Conservation (phyloP, 2,329 filamentous ascomycete genomes). For the Aureobasidium sp. region DNA sequence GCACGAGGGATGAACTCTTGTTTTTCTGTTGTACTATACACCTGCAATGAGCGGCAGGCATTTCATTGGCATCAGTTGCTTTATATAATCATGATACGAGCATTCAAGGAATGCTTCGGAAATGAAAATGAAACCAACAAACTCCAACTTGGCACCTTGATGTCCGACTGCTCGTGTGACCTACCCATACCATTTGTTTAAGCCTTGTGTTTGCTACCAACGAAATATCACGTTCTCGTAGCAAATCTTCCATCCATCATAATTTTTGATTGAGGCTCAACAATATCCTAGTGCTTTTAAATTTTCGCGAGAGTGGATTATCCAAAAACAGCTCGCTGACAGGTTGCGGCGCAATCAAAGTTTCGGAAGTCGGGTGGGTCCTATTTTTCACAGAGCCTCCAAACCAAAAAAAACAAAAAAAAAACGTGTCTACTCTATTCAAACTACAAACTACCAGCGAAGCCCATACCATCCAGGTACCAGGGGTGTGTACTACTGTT, state of each 20-base stretch:
- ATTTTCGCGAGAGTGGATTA: background rate
- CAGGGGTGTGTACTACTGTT: no score
- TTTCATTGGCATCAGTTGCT: background rate
- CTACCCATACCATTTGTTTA: background rate
- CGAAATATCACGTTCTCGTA: background rate
- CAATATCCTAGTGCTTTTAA: background rate
- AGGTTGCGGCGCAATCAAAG: background rate
- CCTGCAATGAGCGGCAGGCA: slow-evolving; percentile 10
- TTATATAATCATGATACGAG: background rate
- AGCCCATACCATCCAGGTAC: background rate
- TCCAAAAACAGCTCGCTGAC: background rate
- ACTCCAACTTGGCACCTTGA: background rate
- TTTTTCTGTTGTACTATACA: background rate
- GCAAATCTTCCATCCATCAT: background rate
- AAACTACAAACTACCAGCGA: background rate
- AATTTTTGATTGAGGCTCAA: slow-evolving; percentile 7
- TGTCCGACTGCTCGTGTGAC: background rate
- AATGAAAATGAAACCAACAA: slow-evolving; percentile 8
- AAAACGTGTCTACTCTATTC: no score
- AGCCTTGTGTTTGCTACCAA: background rate
- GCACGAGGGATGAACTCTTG: slow-evolving; percentile 6
- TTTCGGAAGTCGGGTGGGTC: slow-evolving; percentile 8
- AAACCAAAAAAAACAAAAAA: no score
- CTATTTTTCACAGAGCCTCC: background rate
- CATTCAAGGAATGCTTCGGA: slow-evolving; percentile 6